Evolutionary conservation across 2,329 filamentous ascomycete species (phyloP).

Genomic region (Trichoderma sp.): DNA sequence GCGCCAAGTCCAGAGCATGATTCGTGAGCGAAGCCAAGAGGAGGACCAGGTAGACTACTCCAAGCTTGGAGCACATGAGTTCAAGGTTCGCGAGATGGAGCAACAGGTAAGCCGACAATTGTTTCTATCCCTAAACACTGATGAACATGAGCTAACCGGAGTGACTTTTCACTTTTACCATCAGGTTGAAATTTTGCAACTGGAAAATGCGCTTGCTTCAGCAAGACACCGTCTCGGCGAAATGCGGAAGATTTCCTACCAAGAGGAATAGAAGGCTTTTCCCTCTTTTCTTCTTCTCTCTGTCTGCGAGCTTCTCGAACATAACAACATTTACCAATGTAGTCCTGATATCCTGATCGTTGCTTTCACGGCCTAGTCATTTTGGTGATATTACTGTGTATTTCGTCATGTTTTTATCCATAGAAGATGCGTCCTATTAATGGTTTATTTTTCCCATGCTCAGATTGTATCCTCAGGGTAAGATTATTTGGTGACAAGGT

Average conservation of each 20-base stretch:
- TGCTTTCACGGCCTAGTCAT: neutral
- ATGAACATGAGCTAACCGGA: neutral
- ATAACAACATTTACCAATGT: neutral
- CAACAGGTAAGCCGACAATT: conserved; percentile 72
- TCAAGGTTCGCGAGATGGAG: conserved; percentile 99
- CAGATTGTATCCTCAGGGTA: neutral
- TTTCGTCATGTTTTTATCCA: neutral
- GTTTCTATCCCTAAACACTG: neutral
- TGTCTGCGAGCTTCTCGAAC: neutral
- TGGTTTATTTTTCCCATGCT: neutral
- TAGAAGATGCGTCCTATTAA: neutral
- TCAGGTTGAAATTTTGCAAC: conserved; percentile 93
- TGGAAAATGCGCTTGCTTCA: conserved; percentile 81
- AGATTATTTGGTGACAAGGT: neutral
- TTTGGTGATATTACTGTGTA: neutral
- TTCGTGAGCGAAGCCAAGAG: conserved; percentile 79
- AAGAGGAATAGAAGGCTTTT: conserved; percentile 60
- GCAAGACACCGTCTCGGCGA: conserved; percentile 86
- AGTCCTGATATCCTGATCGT: neutral
- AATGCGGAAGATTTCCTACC: conserved; percentile 97
- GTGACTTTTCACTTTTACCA: conserved; percentile 1
- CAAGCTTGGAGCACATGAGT: conserved; percentile 88
- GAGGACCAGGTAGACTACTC: conserved; percentile 86
- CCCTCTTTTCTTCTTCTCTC: neutral
- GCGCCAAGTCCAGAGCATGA: conserved; percentile 91